Evolutionary conservation across 1,139 yeast species (phyloP), one percentile per base, ranked within the genome.

Genomic region (Kurtzmaniella quercitrusa): DNA sequence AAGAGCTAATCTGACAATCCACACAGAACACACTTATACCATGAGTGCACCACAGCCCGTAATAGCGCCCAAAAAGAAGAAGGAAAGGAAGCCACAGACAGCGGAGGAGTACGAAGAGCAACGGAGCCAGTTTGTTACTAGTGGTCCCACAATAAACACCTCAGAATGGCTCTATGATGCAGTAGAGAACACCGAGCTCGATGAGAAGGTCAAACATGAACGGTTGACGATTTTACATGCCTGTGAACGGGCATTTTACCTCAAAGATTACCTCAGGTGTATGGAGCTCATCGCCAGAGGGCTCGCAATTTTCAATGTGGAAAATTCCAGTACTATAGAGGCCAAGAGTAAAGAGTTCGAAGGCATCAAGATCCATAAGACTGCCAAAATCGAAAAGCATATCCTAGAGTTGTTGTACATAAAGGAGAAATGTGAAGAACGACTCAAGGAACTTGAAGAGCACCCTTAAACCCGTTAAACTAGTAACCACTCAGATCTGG

Each of bases 81-180:
- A 51, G 36, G 44, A 39, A 45, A 46, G 90, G 37, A 82, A 81
- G 51, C 79, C 78, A 0, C 90, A 84, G 54, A 56, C 79, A 1
- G 78, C 73, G 37, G 85, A 77, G 46, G 81, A 75, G 42, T 83
- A 62, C 50, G 57, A 53, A 17, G 55, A 48, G 4, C 88, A 84
- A 53, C 61, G 64, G 45, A 37, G 44, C 1, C 72, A 68, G 46
- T 83, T 78, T 56, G 60, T 57, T 44, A 45, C 50, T 2, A 48
- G 62, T 1, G 89, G 89, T 0, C 88, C 88, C 0, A 61, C 65
- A 2, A 53, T 76, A 19, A 76, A 79, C 46, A 70, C 74, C 0
- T 63, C 60, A 3, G 62, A 66, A 27, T 78, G 83, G 80, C 65
- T 81, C 5, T 55, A 51, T 21, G 63, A 65, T 24, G 56, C 43